Percentiles rank a stretch among this genome's conserved stretches.
These are phyloP conservation scores for Platismatia glauca DNA, from an alignment of 495 filamentous ascomycete species.

Conservation along the genomic window DNA sequence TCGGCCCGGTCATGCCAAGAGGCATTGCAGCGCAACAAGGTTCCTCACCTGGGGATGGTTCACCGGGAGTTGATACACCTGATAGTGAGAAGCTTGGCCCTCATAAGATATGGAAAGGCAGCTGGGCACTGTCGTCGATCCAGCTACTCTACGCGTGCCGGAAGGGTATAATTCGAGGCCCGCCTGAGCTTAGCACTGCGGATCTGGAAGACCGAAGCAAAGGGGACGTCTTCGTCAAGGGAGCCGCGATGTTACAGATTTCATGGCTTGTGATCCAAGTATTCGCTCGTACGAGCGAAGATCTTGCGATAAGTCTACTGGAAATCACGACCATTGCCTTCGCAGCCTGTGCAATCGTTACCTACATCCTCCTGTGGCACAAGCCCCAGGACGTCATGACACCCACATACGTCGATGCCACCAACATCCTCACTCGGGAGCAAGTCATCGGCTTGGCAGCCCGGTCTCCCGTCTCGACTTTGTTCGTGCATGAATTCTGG, in stretches of 20 bases:
- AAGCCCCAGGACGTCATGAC: constrained; percentile 19
- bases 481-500: constrained; percentile 12
- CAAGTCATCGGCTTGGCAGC: constrained; percentile 12
- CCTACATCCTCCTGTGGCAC: constrained; percentile 15
- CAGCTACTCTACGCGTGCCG: constrained; percentile 13
- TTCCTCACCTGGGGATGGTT: neutral
- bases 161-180: constrained; percentile 4
- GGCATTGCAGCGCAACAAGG: neutral
- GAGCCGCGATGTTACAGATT: constrained; percentile 26
- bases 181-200: constrained; percentile 2
- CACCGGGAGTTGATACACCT: neutral
- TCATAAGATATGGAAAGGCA: constrained; percentile 8
- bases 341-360: constrained; percentile 16
- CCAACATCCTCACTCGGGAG: constrained; percentile 1
- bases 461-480: constrained; percentile 4
- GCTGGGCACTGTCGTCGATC: constrained; percentile 4
- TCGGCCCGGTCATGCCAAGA: neutral
- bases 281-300: constrained; percentile 16
- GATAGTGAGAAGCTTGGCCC: neutral
- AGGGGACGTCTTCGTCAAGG: constrained; percentile 27
- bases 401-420: constrained; percentile 10
- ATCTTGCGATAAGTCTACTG: constrained; percentile 8
- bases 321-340: constrained; percentile 24
- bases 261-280: constrained; percentile 26
- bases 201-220: constrained; percentile 15